phyloP scores from a whole-genome alignment of 2,329 filamentous ascomycete species.

The Aspergillus sp. region DNA sequence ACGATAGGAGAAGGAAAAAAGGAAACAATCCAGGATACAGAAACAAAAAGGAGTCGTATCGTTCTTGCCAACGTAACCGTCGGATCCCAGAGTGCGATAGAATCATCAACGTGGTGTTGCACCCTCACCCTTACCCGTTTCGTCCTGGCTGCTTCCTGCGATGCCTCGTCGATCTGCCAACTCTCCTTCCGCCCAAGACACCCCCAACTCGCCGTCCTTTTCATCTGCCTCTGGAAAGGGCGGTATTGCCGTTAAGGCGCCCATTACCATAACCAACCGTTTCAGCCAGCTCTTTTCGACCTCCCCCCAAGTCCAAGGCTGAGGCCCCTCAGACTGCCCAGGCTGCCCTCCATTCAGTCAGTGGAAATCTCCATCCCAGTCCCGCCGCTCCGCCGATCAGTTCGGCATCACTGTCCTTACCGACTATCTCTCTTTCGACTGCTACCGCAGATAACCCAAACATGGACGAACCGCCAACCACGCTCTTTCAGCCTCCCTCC shows the following conservation, averaged over 20 bases:
- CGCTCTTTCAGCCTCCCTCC: slow-evolving; percentile 81
- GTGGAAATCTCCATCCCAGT: slow-evolving; percentile 46
- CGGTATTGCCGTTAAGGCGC: slow-evolving; percentile 43
- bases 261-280: slow-evolving; percentile 64
- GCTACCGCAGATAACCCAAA: slow-evolving; percentile 72
- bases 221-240: slow-evolving; percentile 52
- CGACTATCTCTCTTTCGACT: slow-evolving; percentile 87
- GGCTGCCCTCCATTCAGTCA: slow-evolving; percentile 62
- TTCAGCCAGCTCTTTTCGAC: slow-evolving; percentile 79
- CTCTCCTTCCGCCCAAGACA: slow-evolving; percentile 52
- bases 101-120: neutral
- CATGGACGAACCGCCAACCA: slow-evolving; percentile 69
- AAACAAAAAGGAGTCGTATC: neutral
- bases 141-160: slow-evolving; percentile 34
- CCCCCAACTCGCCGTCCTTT: slow-evolving; percentile 46
- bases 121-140: slow-evolving; percentile 4
- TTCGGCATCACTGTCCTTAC: slow-evolving; percentile 70
- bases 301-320: slow-evolving; percentile 68
- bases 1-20: neutral
- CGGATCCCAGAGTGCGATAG: too few relatives aligned
- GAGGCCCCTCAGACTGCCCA: slow-evolving; percentile 44
- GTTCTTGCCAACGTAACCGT: neutral
- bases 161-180: slow-evolving; percentile 62
- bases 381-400: slow-evolving; percentile 59
- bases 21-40: neutral